Percentiles rank a stretch among this genome's conserved stretches.
Conservation (phyloP, 2,329 filamentous ascomycete species). For the Trichophyton simii region DNA sequence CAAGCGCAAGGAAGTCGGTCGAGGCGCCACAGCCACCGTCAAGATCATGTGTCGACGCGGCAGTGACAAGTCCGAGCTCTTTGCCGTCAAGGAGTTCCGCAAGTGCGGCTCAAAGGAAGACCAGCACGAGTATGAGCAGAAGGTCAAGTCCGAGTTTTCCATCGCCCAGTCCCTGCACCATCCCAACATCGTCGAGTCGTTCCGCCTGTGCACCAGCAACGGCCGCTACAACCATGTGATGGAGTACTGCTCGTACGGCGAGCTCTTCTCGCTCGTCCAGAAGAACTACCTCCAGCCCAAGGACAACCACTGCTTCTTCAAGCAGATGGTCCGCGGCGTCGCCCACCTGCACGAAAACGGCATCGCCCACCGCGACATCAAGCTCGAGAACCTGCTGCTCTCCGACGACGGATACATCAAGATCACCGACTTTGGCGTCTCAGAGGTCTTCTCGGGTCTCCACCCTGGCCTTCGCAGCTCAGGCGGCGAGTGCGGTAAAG, state of each 20-base stretch:
- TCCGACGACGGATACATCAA: slow-evolving; percentile 70
- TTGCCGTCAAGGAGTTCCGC: slow-evolving; percentile 80
- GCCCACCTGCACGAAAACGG: slow-evolving; percentile 70
- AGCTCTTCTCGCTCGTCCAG: slow-evolving; percentile 63
- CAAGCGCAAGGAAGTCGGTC: slow-evolving; percentile 62
- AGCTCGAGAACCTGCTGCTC: slow-evolving; percentile 74
- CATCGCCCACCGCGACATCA: slow-evolving; percentile 83
- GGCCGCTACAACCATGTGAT: slow-evolving; percentile 82
- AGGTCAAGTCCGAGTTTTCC: slow-evolving; percentile 83
- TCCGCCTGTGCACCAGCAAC: slow-evolving; percentile 61
- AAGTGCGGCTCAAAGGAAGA: slow-evolving; percentile 57
- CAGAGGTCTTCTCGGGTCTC: slow-evolving; percentile 69
- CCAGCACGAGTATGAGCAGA: slow-evolving; percentile 65
- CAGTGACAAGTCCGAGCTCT: slow-evolving; percentile 48
- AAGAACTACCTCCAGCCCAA: slow-evolving; percentile 54
- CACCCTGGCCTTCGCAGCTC: slow-evolving; percentile 66
- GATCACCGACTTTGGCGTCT: slow-evolving; percentile 84
- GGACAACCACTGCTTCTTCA: slow-evolving; percentile 75
- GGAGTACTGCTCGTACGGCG: slow-evolving; percentile 78
- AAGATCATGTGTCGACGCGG: slow-evolving; percentile 66
- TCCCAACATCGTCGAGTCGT: slow-evolving; percentile 73
- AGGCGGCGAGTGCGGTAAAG: slow-evolving; percentile 58
- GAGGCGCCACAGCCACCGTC: slow-evolving; percentile 72
- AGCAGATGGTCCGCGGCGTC: slow-evolving; percentile 73
- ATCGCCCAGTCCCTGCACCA: slow-evolving; percentile 77